phyloP scores from a whole-genome alignment of 2,329 filamentous ascomycete genomes.

The Rhinocladiella similis region DNA sequence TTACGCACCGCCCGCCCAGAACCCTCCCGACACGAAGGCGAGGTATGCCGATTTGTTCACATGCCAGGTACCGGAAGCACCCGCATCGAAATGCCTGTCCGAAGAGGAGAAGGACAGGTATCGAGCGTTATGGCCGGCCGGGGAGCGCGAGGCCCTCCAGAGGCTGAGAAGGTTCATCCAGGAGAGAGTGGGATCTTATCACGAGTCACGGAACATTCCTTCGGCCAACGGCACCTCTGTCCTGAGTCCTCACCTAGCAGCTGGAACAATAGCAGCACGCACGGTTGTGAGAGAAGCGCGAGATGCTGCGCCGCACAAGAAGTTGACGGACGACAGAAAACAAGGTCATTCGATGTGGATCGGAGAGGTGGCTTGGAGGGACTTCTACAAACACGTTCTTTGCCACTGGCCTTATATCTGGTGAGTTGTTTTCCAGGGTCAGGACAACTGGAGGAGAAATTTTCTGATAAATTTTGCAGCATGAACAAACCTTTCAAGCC shows the following conservation, averaged over 20 bases:
- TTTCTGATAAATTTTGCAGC: slow-evolving; percentile 33
- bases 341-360: slow-evolving; percentile 67
- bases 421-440: slow-evolving; percentile 26
- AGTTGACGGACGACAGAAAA: slow-evolving; percentile 26
- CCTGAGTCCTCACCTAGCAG: slow-evolving; percentile 71
- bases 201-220: slow-evolving; percentile 66
- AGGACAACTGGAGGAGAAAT: background rate
- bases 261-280: slow-evolving; percentile 66
- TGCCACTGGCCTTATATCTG: slow-evolving; percentile 76
- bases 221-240: slow-evolving; percentile 63
- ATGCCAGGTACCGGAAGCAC: slow-evolving; percentile 59
- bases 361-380: slow-evolving; percentile 79
- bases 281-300: slow-evolving; percentile 66
- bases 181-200: slow-evolving; percentile 63
- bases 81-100: slow-evolving; percentile 62
- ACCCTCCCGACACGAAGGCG: slow-evolving; percentile 51
- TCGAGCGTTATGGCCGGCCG: slow-evolving; percentile 67
- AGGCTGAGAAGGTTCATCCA: slow-evolving; percentile 68
- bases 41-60: slow-evolving; percentile 61
- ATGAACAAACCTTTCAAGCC: slow-evolving; percentile 81
- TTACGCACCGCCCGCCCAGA: slow-evolving; percentile 58
- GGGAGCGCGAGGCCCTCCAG: slow-evolving; percentile 68
- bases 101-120: slow-evolving; percentile 61
- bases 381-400: slow-evolving; percentile 85
- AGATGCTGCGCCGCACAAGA: slow-evolving; percentile 62